A percentile compares a stretch with the other conserved stretches of the same genome.
These are phyloP conservation scores for Jasminum sambac DNA, from an alignment of 257 asterid species.

Conservation along the genomic window DNA sequence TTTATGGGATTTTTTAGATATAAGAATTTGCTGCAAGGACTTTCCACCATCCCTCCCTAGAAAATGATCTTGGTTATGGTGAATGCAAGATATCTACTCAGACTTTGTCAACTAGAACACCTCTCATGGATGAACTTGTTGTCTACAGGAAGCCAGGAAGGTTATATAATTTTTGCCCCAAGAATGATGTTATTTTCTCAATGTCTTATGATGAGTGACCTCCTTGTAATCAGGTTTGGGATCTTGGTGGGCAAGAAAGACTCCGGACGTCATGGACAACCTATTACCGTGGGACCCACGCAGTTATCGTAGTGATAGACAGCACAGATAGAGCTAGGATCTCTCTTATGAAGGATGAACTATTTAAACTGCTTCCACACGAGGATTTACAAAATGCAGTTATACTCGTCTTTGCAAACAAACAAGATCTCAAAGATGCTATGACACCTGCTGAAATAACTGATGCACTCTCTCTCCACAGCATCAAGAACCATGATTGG, in stretches of 20 bases:
- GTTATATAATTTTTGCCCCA: background rate
- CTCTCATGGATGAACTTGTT: background rate
- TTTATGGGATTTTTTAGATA: background rate
- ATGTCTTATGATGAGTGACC: background rate
- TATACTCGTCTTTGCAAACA: conserved; percentile 86
- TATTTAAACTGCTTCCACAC: conserved; percentile 78
- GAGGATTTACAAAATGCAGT: conserved; percentile 86
- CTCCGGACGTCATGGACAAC: conserved; percentile 95
- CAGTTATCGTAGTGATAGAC: conserved; percentile 84
- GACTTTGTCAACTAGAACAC: background rate
- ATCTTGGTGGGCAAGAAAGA: conserved; percentile 97
- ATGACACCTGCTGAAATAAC: conserved; percentile 98
- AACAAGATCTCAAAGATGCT: conserved; percentile 97
- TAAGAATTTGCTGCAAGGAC: background rate
- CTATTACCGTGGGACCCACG: conserved; percentile 93
- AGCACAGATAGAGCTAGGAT: conserved; percentile 96
- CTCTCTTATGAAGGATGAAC: conserved; percentile 85
- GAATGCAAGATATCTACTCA: background rate
- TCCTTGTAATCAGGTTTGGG: conserved; percentile 67
- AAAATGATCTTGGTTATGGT: background rate
- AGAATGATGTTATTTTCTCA: background rate
- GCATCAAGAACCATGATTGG: conserved; percentile 98
- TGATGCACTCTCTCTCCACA: conserved; percentile 90
- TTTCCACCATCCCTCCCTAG: background rate
- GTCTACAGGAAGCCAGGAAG: background rate